Percentiles rank a stretch among this genome's conserved stretches.
phyloP scores from a whole-genome alignment of 2,329 filamentous ascomycete genomes.

The Lecanicillium sp. region DNA sequence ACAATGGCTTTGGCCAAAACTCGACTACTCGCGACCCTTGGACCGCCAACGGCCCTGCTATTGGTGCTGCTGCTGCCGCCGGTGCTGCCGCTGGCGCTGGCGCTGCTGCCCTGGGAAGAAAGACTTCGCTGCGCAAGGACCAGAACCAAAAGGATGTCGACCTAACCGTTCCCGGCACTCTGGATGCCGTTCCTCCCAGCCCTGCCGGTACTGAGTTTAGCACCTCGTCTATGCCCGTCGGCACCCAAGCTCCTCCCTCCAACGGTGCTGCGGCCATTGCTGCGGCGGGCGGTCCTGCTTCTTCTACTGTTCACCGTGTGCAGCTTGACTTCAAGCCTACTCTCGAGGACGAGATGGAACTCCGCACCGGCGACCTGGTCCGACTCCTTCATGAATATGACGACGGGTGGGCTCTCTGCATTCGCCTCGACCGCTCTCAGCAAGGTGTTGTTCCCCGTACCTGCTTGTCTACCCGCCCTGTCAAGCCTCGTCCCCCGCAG shows the following conservation, averaged over 20 bases:
- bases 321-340: conserved; percentile 92
- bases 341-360: conserved; percentile 83
- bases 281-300: conserved; percentile 53
- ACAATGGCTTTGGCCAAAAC: conserved; percentile 17
- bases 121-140: conserved; percentile 51
- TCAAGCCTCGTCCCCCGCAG: conserved; percentile 68
- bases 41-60: conserved; percentile 35
- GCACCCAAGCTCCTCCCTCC: conserved; percentile 32
- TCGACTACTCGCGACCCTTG: conserved; percentile 30
- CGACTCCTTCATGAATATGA: conserved; percentile 93
- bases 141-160: conserved; percentile 43
- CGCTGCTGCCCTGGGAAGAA: conserved; percentile 40
- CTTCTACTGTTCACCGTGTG: conserved; percentile 75
- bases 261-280: conserved; percentile 54
- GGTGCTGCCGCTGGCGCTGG: conserved; percentile 34
- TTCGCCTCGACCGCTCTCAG: conserved; percentile 79
- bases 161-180: conserved; percentile 41
- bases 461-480: conserved; percentile 84
- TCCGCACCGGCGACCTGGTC: conserved; percentile 77
- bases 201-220: conserved; percentile 60
- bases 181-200: conserved; percentile 43
- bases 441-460: conserved; percentile 93
- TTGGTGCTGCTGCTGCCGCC: conserved; percentile 33
- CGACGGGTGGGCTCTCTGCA: conserved; percentile 95
- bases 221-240: conserved; percentile 46